phyloP scores from a whole-genome alignment of 805 yeast species.

The Schwanniomyces polymorphus region DNA sequence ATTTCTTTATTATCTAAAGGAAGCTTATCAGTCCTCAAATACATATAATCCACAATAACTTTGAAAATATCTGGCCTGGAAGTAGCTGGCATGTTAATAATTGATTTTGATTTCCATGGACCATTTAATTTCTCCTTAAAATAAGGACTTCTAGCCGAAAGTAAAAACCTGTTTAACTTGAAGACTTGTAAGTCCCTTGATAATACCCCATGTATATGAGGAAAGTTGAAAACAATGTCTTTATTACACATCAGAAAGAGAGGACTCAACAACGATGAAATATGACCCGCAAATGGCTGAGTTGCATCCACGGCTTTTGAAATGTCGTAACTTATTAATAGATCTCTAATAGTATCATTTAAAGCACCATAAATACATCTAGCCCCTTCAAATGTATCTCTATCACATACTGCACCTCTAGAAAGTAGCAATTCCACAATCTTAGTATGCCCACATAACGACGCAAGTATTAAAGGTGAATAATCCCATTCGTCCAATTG shows the following conservation, averaged over 20 bases:
- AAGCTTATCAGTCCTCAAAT: constrained; percentile 30
- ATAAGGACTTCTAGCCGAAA: constrained; percentile 34
- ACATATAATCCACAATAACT: constrained; percentile 28
- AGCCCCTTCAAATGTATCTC: constrained; percentile 81
- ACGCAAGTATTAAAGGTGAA: constrained; percentile 71
- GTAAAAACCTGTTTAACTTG: constrained; percentile 26
- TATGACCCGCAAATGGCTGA: constrained; percentile 74
- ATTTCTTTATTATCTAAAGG: constrained; percentile 17
- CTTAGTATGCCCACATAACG: constrained; percentile 70
- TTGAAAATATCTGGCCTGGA: constrained; percentile 19
- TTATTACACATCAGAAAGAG: constrained; percentile 20
- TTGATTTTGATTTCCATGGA: constrained; percentile 17
- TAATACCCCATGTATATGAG: constrained; percentile 13
- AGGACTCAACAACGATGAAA: constrained; percentile 47
- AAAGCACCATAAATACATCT: constrained; percentile 76
- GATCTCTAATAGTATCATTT: constrained; percentile 60
- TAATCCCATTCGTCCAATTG: constrained; percentile 71
- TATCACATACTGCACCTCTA: constrained; percentile 72
- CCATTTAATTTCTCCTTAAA: constrained; percentile 21
- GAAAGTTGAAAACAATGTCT: constrained; percentile 32
- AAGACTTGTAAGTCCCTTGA: constrained; percentile 13
- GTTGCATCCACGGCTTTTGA: constrained; percentile 65
- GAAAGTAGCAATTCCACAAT: constrained; percentile 62
- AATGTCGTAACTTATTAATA: constrained; percentile 60
- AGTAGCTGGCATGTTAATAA: constrained; percentile 15